A percentile compares a stretch with the other conserved stretches of the same genome.
Conservation (phyloP, 306 rosid genomes). For the Cucumis cinereus region DNA sequence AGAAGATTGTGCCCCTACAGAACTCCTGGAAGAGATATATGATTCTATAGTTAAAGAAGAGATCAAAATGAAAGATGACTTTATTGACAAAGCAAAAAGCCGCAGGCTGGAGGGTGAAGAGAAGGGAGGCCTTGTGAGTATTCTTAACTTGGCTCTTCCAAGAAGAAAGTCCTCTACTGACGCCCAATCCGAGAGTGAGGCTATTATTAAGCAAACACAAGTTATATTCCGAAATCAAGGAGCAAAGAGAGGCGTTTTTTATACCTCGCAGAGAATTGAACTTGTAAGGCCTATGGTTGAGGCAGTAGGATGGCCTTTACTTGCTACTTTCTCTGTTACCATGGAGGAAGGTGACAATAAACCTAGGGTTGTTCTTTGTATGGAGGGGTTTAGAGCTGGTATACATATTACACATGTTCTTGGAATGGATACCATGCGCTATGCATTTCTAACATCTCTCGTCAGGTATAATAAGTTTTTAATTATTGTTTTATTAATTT, state of each 20-base stretch:
- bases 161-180: conserved; percentile 53
- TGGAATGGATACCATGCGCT: conserved; percentile 99
- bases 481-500: not conserved
- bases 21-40: conserved; percentile 83
- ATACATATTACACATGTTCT: conserved; percentile 80
- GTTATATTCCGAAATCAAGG: conserved; percentile 76
- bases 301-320: conserved; percentile 99
- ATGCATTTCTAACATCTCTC: conserved; percentile 95
- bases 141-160: conserved; percentile 94
- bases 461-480: conserved; percentile 47
- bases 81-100: conserved; percentile 43
- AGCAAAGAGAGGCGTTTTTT: conserved; percentile 78
- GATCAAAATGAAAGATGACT: conserved; percentile 85
- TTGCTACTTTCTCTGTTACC: conserved; percentile 95
- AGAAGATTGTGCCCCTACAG: conserved; percentile 83
- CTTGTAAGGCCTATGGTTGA: conserved; percentile 99
- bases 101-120: conserved; percentile 79
- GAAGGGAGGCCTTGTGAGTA: conserved; percentile 73
- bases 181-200: conserved; percentile 80
- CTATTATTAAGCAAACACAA: conserved; percentile 87
- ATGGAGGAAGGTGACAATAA: conserved; percentile 99
- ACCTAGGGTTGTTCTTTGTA: conserved; percentile 75
- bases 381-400: conserved; percentile 99
- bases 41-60: conserved; percentile 86
- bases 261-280: conserved; percentile 84